Base-by-base conservation (phyloP, 352 stramenopile genomes). In the Pythium aristosporum region DNA sequence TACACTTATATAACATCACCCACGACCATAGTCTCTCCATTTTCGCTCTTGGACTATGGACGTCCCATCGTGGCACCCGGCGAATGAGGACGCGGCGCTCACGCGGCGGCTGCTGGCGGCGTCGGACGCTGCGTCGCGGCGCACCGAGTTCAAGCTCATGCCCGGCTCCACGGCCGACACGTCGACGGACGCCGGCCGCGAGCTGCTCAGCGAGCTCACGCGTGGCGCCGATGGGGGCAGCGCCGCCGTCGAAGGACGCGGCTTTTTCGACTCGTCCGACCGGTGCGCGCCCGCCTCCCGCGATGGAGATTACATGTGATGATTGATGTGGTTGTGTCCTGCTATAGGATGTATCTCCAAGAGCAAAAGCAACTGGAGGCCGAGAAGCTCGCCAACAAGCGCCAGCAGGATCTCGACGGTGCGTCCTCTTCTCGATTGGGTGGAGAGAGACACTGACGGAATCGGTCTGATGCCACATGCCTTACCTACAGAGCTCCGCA, bases 231-330 rank as follows among this genome's bases (percentile, higher is more conserved):
- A 65, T 34, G 73, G 71, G 30, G 78, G 70, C 18, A 74, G 73
- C 43, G 71, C 63, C 9, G 67, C 70, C 25, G 69, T 75, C 50
- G 74, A 75, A 52, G 77, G 76, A 7, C 80, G 79, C 16, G 81
- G 82, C 11, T 82, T 94, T 58, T 75, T 90, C 36, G 85, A 92
- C 64, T 65, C 82, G 55, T 92, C 82, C 41, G 85, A 94, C 57
- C 71, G 83, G 58, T 79, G 37, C 34, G 59, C 21, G 18, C 7
- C 8, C 13, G 6, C 34, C 34, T 39, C 34, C 34, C 8, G 8
- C 34, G 34, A 12, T 39, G 34, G 34, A 39, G 11, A 3, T 39
- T 3, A 9, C 11, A 39, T 39, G 34, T 39, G 8, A 15, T 1
- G 34, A 39, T 13, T 39, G n/a, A 43, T 34, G 34, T 51, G 8